A percentile compares a stretch with the other conserved stretches of the same genome.
Conservation (phyloP, 2,329 filamentous ascomycete species). For the Sarocladium kiliense region DNA sequence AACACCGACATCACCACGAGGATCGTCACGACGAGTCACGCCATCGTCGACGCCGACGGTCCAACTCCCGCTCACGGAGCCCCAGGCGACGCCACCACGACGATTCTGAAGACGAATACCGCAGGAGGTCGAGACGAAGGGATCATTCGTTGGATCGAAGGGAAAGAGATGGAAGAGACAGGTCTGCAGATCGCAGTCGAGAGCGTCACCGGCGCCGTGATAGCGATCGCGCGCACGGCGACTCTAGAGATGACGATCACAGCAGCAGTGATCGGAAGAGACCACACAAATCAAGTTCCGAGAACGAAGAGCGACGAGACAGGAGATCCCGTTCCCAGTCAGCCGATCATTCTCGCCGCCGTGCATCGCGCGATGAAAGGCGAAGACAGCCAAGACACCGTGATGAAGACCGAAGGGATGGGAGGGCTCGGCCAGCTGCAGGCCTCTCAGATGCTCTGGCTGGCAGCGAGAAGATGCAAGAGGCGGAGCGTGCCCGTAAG, state of each 20-base stretch:
- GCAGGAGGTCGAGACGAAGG: conserved; percentile 18
- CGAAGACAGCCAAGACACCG: conserved; percentile 15
- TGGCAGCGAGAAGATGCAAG: conserved; percentile 26
- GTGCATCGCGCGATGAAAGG: neutral
- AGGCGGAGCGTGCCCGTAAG: conserved; percentile 59
- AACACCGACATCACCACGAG: conserved; percentile 29
- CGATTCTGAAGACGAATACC: conserved; percentile 24
- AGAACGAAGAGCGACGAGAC: conserved; percentile 8
- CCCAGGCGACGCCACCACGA: conserved; percentile 25
- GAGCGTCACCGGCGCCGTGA: neutral
- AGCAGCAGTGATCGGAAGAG: neutral
- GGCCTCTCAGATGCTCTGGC: conserved; percentile 9
- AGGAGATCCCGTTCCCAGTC: neutral
- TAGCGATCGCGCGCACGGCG: conserved; percentile 11
- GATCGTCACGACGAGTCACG: conserved; percentile 15
- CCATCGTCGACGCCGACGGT: conserved; percentile 35
- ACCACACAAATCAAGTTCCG: conserved; percentile 14
- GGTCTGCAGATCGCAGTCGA: conserved; percentile 11
- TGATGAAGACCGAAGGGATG: conserved; percentile 13
- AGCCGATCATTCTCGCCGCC: neutral
- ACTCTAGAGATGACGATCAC: conserved; percentile 11
- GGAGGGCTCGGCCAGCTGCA: conserved; percentile 11
- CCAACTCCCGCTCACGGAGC: conserved; percentile 39
- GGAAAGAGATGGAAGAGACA: conserved; percentile 14
- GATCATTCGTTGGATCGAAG: conserved; percentile 20